Evolutionary conservation across 2,329 filamentous ascomycete species (phyloP), one percentile per base, ranked within the genome.

Genomic region (Venturia aucupariae): DNA sequence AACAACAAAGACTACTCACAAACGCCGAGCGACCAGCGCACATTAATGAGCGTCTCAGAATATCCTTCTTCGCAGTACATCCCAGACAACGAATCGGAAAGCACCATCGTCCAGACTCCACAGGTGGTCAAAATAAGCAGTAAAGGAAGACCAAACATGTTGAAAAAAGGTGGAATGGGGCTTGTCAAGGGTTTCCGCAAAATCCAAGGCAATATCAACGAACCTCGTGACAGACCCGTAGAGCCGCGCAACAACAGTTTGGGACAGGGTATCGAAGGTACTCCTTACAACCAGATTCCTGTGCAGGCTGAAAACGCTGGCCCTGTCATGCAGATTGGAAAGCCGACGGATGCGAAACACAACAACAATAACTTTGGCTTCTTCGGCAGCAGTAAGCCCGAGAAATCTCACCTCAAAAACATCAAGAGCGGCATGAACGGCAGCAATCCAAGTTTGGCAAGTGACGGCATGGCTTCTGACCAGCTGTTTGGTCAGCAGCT

Each of bases 171-270:
- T 46, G 90, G 90, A 46, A 93, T 96, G 77, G 92, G 90, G 64
- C 88, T 97, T 70, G 92, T 92, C 35, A 96, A 97, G 76, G 93
- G 92, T 72, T 90, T 97, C 62, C 97, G 97, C 79, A 92, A 92
- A 62, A 86, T 97, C 75, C 60, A 59, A 41, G 54, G 51, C 19
- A 39, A 57, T 30, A 51, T 51, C 51, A 44, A 46, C 48, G 46
- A 55, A 30, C 22, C 38, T 5, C 61, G 46, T 62, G 61, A 54
- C 4, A 46, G 61, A 35, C n/a, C 41, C 13, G 42, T 22, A 51
- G 41, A 48, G 44, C 41, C 15, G 42, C 64, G 59, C 32, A 65
- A 65, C 39, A 59, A 65, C 22, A 46, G 38, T 46, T 32, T 51
- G 13, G 30, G 41, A 13, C 35, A 57, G 1, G 24, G 68, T 61